Evolutionary conservation across 2,329 filamentous ascomycete genomes (phyloP), one percentile per base, ranked within the genome.

Genomic region (Cytospora chrysosperma): DNA sequence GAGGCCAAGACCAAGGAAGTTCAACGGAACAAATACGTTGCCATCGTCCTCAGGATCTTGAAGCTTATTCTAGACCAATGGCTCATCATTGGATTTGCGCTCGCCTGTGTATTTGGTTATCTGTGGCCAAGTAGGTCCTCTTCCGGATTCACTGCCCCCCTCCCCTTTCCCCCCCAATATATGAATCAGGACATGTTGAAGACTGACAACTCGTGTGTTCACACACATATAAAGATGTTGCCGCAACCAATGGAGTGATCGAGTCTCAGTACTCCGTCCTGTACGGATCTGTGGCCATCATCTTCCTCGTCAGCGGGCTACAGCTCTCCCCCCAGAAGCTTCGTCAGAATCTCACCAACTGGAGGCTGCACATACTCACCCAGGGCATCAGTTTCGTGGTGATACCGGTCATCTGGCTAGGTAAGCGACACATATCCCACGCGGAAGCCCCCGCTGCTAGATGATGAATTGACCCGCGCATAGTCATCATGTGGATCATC

Each of bases 261-360:
- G 84, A 74, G 75, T 87, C 75, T 69, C 85, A 77, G 75, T 84
- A 76, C 77, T 85, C 70, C 77, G 84, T 91, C 60, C 80, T 90
- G 32, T 92, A 92, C 72, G 86, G 88, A 34, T 86, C 83, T 24
- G 86, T 92, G 32, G 85, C 82, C 21, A 75, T 90, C 69, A 89
- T 91, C 69, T 92, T 92, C 73, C 78, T 91, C 62, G 81, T 91
- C 68, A 90, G 88, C 61, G 89, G 89, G 4, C 81, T 90, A 69
- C 89, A 89, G 58, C 83, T 92, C 21, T 81, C 87, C 9, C 85
- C 84, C 0, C 78, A 81, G 37, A 85, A 90, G 68, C 77, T 91
- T 12, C 75, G 83, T 51, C 75, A 79, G 58, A 89, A 91, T 69
- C 80, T 85, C 63, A 79, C 81, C 61, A 88, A 89, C 63, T 90